phyloP scores from a whole-genome alignment of 805 yeast species.

The Saturnispora quitensis region DNA sequence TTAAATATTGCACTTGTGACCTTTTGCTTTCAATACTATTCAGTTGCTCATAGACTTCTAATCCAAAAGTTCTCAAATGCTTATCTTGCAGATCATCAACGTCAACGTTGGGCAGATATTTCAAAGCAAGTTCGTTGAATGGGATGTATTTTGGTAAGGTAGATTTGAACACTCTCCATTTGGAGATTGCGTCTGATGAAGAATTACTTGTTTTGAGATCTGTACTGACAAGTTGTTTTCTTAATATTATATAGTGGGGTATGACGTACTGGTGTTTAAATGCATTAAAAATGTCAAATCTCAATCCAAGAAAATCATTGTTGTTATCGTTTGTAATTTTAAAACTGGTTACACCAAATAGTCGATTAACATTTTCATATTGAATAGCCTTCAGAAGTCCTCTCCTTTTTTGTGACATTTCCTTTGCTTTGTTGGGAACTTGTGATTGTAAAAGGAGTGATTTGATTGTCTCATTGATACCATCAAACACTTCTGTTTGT shows the following conservation, averaged over 20 bases:
- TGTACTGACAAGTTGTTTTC: conserved; percentile 5
- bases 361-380: conserved; percentile 38
- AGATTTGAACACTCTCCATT: conserved; percentile 28
- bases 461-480: neutral
- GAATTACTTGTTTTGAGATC: neutral
- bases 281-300: conserved; percentile 37
- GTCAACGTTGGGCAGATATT: conserved; percentile 17
- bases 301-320: conserved; percentile 34
- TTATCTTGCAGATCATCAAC: neutral
- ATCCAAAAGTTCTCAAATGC: conserved; percentile 20
- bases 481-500: neutral
- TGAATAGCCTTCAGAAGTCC: conserved; percentile 19
- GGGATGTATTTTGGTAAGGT: conserved; percentile 29
- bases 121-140: conserved; percentile 15
- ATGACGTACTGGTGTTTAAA: conserved; percentile 24
- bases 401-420: conserved; percentile 3
- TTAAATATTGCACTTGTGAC: conserved; percentile 13
- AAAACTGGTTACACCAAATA: conserved; percentile 44
- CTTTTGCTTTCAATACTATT: conserved; percentile 18
- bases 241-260: conserved; percentile 43
- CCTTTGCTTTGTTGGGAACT: neutral
- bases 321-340: conserved; percentile 30
- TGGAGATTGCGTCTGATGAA: conserved; percentile 3
- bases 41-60: conserved; percentile 19
- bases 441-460: neutral